Base-by-base conservation (phyloP, 306 rosid genomes). In the Pyrus communis region DNA sequence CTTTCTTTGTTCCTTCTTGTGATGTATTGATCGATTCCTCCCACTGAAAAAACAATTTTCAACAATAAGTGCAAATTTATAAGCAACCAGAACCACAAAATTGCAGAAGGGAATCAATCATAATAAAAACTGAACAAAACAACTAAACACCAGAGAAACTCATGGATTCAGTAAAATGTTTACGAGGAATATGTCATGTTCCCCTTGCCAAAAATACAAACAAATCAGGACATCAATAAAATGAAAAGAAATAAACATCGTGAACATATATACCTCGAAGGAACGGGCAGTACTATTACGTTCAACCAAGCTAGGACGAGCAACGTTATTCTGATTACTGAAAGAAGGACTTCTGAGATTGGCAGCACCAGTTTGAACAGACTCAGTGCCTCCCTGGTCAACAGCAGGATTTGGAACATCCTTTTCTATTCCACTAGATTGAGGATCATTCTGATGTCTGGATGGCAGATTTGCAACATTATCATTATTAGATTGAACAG, bases 11-110 rank as follows among this genome's bases (percentile, higher is more conserved):
- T 65, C 38, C 73, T 25, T 46, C 89, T 2, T 82, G 87, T 30
- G 75, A 74, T 69, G 65, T 75, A 57, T 88, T 84, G 27, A 85
- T 79, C n/a, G 97, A 84, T 86, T 90, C 97, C 66, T 81, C 60
- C 97, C 95, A 92, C 97, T 92, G 84, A 70, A 83, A 82, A 66
- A 66, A 79, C 45, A 71, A 77, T 58, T 33, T 30, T 49, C 67
- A 38, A 58, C 45, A 46, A 19, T 70, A 35, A 52, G 69, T 75
- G 78, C 74, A 59, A 27, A 31, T 22, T 46, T 38, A 70, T 30
- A 77, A 35, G 72, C 18, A 70, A 46, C 43, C 63, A 73, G 23
- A 75, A 49, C 67, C 49, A 31, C 67, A 64, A 54, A 27, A 28
- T 49, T 68, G 27, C 18, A 38, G 15, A 23, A 60, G 35, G 66